Evolutionary conservation across 2,329 filamentous ascomycete species (phyloP).

Genomic region (Ampelomyces quisqualis): DNA sequence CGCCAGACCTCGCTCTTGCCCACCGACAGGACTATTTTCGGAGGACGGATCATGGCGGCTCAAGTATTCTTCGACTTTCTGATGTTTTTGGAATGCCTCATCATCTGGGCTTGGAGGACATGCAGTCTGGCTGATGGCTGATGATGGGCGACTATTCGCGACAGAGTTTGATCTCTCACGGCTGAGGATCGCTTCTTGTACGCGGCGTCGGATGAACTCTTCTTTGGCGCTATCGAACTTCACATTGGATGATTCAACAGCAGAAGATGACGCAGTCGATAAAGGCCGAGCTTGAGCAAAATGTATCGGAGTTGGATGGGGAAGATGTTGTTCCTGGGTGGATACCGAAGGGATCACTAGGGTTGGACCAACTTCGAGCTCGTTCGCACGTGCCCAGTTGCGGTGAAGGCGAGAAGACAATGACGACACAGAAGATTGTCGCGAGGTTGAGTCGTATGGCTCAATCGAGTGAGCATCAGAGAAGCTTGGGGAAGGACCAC

Average conservation of each 20-base stretch:
- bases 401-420: constrained; percentile 37
- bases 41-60: constrained; percentile 37
- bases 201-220: constrained; percentile 41
- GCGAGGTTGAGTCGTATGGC: constrained; percentile 31
- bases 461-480: constrained; percentile 38
- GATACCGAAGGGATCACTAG: constrained; percentile 18
- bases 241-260: constrained; percentile 33
- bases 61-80: constrained; percentile 35
- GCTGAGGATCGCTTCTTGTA: constrained; percentile 33
- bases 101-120: constrained; percentile 55
- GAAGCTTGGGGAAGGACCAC: constrained; percentile 48
- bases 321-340: constrained; percentile 4
- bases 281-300: constrained; percentile 7
- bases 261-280: constrained; percentile 12
- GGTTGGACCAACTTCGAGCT: constrained; percentile 25
- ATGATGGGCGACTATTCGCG: constrained; percentile 28
- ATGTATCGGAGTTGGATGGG: constrained; percentile 4
- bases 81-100: constrained; percentile 29
- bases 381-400: constrained; percentile 26
- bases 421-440: constrained; percentile 45
- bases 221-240: constrained; percentile 43
- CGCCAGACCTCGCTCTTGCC: constrained; percentile 31
- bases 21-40: constrained; percentile 45
- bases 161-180: constrained; percentile 27
- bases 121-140: constrained; percentile 33